Conservation (phyloP, 306 rosid species). For the Delonix regia region DNA sequence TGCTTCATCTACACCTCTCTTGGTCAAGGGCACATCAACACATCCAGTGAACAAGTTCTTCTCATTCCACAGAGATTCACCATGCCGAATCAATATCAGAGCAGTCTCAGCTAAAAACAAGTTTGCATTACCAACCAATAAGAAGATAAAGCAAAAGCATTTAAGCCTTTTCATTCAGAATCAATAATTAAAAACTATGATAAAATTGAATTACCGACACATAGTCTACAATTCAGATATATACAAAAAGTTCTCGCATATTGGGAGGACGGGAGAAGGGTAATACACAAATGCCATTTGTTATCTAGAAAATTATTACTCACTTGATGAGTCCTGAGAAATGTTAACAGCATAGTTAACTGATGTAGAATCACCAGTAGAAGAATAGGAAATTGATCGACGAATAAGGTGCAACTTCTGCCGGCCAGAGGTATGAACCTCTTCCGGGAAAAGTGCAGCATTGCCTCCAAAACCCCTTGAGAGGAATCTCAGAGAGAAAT, state of each 20-base stretch:
- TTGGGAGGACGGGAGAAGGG: neutral
- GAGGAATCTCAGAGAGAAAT: conserved; percentile 37
- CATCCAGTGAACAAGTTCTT: conserved; percentile 96
- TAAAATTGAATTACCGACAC: neutral
- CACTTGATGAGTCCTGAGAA: conserved; percentile 38
- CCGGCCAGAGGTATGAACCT: conserved; percentile 14
- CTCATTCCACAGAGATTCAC: conserved; percentile 94
- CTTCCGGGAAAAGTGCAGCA: conserved; percentile 20
- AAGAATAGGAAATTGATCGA: conserved; percentile 39
- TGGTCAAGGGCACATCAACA: conserved; percentile 92
- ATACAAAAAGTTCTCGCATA: neutral
- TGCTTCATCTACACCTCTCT: conserved; percentile 92
- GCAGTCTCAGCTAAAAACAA: conserved; percentile 65
- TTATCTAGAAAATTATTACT: neutral
- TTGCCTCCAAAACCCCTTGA: conserved; percentile 30
- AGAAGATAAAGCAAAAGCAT: conserved; percentile 5
- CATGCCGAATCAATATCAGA: conserved; percentile 87
- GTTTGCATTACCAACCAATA: neutral
- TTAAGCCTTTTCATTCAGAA: neutral
- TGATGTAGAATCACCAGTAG: conserved; percentile 26
- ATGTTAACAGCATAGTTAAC: conserved; percentile 17
- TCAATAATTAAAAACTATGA: neutral
- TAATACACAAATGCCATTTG: neutral
- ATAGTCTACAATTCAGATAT: neutral
- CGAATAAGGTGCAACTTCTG: conserved; percentile 1